A percentile compares a stretch with the other conserved stretches of the same genome.
Conservation (phyloP, 176 grass and related monocot genomes). For the Areca catechu region DNA sequence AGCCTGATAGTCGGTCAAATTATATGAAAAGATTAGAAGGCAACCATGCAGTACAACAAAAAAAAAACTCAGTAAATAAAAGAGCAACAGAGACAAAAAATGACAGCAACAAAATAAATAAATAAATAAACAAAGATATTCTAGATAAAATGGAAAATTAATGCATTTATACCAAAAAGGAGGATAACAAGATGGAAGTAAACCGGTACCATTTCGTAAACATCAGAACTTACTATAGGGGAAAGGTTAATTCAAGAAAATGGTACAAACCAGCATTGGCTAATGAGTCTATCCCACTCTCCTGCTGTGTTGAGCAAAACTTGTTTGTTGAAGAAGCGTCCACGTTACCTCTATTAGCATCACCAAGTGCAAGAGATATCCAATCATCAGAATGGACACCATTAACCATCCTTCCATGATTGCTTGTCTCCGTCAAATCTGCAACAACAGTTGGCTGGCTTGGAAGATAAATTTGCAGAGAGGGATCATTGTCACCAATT, state of each 20-base stretch:
- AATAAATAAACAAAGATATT: no score
- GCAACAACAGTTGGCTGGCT: constrained; percentile 50
- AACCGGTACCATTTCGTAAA: no score
- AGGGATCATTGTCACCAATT: constrained; percentile 59
- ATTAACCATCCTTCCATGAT: constrained; percentile 34
- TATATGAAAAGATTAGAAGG: no score
- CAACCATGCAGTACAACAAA: no score
- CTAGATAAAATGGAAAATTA: no score
- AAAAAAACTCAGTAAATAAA: no score
- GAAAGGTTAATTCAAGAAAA: neutral
- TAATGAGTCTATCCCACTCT: constrained; percentile 28
- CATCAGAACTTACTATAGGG: neutral
- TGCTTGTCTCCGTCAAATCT: constrained; percentile 38
- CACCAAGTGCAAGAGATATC: constrained; percentile 61
- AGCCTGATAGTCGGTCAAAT: no score
- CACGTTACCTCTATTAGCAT: constrained; percentile 40
- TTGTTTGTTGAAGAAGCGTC: constrained; percentile 28
- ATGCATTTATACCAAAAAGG: no score
- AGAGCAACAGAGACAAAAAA: no score
- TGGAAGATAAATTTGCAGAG: constrained; percentile 85
- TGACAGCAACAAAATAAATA: no score
- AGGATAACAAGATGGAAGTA: no score
- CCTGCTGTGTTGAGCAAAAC: constrained; percentile 34
- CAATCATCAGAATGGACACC: constrained; percentile 69
- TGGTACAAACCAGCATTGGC: constrained; percentile 53